Percentiles rank a stretch among this genome's conserved stretches.
These are phyloP conservation scores for Thymus mandschuricus DNA, from an alignment of 257 asterid species.

Conservation along the genomic window DNA sequence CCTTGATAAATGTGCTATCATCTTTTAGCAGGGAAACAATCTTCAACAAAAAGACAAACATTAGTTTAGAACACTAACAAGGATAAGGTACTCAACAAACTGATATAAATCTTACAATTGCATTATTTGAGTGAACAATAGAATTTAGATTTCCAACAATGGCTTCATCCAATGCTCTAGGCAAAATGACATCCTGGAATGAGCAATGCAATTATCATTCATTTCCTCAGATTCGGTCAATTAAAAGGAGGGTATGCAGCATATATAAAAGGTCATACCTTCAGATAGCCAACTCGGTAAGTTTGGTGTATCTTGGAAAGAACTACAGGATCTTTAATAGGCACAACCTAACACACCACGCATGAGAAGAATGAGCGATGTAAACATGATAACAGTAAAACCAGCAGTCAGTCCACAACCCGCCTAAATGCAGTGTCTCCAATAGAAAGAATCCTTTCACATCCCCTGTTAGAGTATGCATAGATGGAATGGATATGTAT, in stretches of 20 bases:
- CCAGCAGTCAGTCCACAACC: slow-evolving; percentile 1
- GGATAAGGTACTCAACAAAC: slow-evolving; percentile 24
- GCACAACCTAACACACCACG: slow-evolving; percentile 65
- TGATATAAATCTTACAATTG: slow-evolving; percentile 61
- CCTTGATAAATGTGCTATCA: slow-evolving; percentile 78
- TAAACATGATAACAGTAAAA: slow-evolving; percentile 14
- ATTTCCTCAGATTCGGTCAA: slow-evolving; percentile 8
- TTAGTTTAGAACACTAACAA: slow-evolving; percentile 28
- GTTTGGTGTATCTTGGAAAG: slow-evolving; percentile 95
- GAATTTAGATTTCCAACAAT: slow-evolving; percentile 70
- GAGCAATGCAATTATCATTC: slow-evolving; percentile 34
- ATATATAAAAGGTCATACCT: slow-evolving; percentile 52
- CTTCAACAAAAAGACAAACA: slow-evolving; percentile 45
- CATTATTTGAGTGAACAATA: slow-evolving; percentile 82
- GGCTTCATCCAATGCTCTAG: slow-evolving; percentile 78
- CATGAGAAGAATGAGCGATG: slow-evolving; percentile 26
- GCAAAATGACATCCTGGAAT: slow-evolving; percentile 85
- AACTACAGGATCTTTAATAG: slow-evolving; percentile 78
- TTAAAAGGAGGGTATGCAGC: slow-evolving; percentile 3
- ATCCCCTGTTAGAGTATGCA: slow-evolving; percentile 7
- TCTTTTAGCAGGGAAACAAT: slow-evolving; percentile 89
- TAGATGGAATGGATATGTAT: neutral
- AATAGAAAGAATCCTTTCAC: slow-evolving; percentile 11
- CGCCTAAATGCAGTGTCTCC: slow-evolving; percentile 14
- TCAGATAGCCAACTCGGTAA: slow-evolving; percentile 85